Evolutionary conservation across 805 yeast genomes (phyloP), one percentile per base, ranked within the genome.

Genomic region (Sugiyamaella chiloensis): DNA sequence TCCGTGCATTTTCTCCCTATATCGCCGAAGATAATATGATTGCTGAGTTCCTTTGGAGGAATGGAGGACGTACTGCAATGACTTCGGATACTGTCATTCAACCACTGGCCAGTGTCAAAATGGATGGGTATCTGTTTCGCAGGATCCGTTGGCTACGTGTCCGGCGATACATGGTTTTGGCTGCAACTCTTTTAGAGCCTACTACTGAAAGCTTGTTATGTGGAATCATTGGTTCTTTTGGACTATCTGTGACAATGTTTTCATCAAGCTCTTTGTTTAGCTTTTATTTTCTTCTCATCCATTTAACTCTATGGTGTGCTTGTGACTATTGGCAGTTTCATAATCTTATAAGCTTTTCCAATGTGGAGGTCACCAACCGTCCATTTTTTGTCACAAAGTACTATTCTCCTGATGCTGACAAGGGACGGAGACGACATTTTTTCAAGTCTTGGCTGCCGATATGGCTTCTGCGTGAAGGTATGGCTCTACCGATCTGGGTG

Each of bases 1-100:
- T 89, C 36, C 73, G 80, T 44, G 78, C 80, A 48, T 88, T 89
- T 63, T 80, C 95, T 5, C 71, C 80, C 48, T 89, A 83, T 62
- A 88, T 88, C 59, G 96, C 96, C 4, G 96, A 88, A 62, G 96
- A 88, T 63, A 88, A 88, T 63, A 85, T 87, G 95, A 88, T 88
- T 52, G 95, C 87, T 4, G 87, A 86, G 42, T 86, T 88, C 0
- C 61, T 88, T 14, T 88, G 96, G 96, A 79, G 80, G 42, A 56
- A 49, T 20, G 71, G 73, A 27, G 81, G 85, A 20, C 84, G 86
- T 1, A 86, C 95, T 0, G 89, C 84, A 0, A 71, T 87, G 73
- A 82, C 91, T 0, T 80, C 85, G 1, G 96, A 88, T 61, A 75
- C 80, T 40, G 96, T 81, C 1, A 66, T 86, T 3, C 96, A 88